These are phyloP conservation scores for Lolium rigidum DNA, from an alignment of 176 grass and related monocot genomes.

Conservation along the genomic window DNA sequence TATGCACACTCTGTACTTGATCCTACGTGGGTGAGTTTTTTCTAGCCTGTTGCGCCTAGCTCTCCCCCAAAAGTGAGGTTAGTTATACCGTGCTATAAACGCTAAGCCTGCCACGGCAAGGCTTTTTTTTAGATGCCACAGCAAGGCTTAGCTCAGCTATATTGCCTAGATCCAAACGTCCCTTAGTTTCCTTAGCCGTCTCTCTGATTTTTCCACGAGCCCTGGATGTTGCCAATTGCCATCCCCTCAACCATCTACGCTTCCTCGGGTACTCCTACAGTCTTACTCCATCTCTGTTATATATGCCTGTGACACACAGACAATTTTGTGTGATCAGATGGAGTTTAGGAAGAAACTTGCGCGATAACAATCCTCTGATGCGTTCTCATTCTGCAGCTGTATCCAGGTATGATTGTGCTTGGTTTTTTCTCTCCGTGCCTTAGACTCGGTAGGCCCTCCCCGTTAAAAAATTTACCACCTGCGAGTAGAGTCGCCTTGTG, in stretches of 20 bases:
- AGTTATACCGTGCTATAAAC: neutral
- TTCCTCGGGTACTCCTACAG: neutral
- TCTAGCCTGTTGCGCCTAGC: no score
- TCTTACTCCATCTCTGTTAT: neutral
- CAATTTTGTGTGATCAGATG: neutral
- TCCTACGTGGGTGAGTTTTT: no score
- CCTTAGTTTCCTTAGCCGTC: neutral
- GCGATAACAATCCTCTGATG: neutral
- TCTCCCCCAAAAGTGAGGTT: no score
- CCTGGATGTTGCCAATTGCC: neutral
- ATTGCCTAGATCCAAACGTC: neutral
- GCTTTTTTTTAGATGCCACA: no score
- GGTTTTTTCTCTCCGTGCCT: neutral
- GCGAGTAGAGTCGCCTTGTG: no score
- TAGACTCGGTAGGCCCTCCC: neutral
- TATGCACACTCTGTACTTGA: no score
- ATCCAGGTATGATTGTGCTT: neutral
- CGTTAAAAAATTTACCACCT: neutral
- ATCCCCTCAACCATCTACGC: neutral
- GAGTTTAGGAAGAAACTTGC: neutral
- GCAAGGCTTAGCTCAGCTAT: neutral
- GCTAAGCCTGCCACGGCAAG: no score
- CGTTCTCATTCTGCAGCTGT: neutral
- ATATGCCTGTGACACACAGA: neutral
- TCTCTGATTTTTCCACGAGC: neutral